Percentiles rank a stretch among this genome's conserved stretches.
phyloP scores from a whole-genome alignment of 2,329 filamentous ascomycete species.

The Talaromyces islandicus region DNA sequence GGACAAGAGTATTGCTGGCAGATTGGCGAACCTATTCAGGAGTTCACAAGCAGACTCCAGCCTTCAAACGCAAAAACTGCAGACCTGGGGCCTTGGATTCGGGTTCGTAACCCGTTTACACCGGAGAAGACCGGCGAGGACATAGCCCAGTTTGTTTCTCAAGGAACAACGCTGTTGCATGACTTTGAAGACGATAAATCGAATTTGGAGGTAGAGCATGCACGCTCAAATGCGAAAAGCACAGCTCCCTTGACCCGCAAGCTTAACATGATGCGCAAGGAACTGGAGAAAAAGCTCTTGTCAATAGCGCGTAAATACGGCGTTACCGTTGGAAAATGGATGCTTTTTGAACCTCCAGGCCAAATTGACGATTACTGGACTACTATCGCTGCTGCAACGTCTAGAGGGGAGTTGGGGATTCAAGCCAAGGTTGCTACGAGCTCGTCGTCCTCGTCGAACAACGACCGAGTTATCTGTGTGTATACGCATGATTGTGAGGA shows the following conservation, averaged over 20 bases:
- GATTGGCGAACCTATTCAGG: slow-evolving; percentile 59
- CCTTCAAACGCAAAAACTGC: slow-evolving; percentile 54
- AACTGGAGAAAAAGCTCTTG: slow-evolving; percentile 51
- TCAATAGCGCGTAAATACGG: slow-evolving; percentile 54
- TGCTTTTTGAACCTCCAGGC: slow-evolving; percentile 21
- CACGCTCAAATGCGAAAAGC: slow-evolving; percentile 23
- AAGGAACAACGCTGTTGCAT: slow-evolving; percentile 51
- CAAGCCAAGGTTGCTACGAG: slow-evolving; percentile 65
- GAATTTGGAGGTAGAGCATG: slow-evolving; percentile 46
- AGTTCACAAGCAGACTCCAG: slow-evolving; percentile 63
- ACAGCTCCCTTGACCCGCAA: slow-evolving; percentile 26
- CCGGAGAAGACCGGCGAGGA: slow-evolving; percentile 34
- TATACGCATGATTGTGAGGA: slow-evolving; percentile 74
- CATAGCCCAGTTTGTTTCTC: slow-evolving; percentile 45
- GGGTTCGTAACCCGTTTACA: slow-evolving; percentile 57
- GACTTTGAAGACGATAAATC: slow-evolving; percentile 41
- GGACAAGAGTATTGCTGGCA: slow-evolving; percentile 33
- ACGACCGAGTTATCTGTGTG: slow-evolving; percentile 31
- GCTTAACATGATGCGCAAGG: slow-evolving; percentile 37
- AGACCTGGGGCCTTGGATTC: slow-evolving; percentile 61
- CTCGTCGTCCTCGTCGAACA: background rate
- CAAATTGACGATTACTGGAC: slow-evolving; percentile 43
- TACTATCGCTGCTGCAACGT: slow-evolving; percentile 60
- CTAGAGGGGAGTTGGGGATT: slow-evolving; percentile 63
- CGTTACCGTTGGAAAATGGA: slow-evolving; percentile 59